These are phyloP conservation scores for Phytophthora litchii DNA, from an alignment of 352 stramenopile genomes.

Conservation along the genomic window DNA sequence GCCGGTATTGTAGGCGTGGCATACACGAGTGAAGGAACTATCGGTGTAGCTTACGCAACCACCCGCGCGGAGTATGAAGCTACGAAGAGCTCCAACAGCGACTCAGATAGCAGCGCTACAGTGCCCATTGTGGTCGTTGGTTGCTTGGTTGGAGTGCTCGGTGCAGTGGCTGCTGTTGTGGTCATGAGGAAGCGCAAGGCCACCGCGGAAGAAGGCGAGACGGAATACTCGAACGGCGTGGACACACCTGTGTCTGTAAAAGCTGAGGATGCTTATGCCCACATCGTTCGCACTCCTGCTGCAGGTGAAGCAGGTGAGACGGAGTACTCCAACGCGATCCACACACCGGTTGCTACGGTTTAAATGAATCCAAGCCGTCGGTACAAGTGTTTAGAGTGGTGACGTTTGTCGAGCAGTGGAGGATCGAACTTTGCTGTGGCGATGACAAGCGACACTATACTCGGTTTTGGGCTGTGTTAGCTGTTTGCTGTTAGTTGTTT, in stretches of 20 bases:
- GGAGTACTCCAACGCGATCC: slow-evolving; percentile 25
- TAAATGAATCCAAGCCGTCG: slow-evolving; percentile 11
- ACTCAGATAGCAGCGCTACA: slow-evolving; percentile 18
- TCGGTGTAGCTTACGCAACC: slow-evolving; percentile 37
- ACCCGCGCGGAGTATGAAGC: slow-evolving; percentile 36
- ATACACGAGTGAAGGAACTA: slow-evolving; percentile 19
- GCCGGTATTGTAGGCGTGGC: slow-evolving; percentile 12
- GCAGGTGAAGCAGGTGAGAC: slow-evolving; percentile 2
- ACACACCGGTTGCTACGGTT: slow-evolving; percentile 13
- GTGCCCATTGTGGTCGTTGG: slow-evolving; percentile 39
- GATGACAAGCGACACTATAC: slow-evolving; percentile 3
- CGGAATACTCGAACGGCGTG: slow-evolving; percentile 37
- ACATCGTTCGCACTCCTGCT: slow-evolving; percentile 6
- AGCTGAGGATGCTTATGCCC: slow-evolving; percentile 8
- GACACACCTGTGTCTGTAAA: slow-evolving; percentile 25
- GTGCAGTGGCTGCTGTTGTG: slow-evolving; percentile 42
- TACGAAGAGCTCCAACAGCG: slow-evolving; percentile 14
- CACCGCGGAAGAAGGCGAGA: slow-evolving; percentile 16
- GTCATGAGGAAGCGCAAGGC: slow-evolving; percentile 48
- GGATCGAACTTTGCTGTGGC: slow-evolving; percentile 25
- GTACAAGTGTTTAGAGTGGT: slow-evolving; percentile 11
- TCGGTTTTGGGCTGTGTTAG: slow-evolving; percentile 3
- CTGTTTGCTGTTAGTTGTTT: slow-evolving; percentile 14
- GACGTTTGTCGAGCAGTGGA: slow-evolving; percentile 3
- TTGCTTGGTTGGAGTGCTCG: slow-evolving; percentile 50